These are phyloP conservation scores for Symbiodinium pilosum DNA, from an alignment of 73 alveolate species.

Conservation along the genomic window DNA sequence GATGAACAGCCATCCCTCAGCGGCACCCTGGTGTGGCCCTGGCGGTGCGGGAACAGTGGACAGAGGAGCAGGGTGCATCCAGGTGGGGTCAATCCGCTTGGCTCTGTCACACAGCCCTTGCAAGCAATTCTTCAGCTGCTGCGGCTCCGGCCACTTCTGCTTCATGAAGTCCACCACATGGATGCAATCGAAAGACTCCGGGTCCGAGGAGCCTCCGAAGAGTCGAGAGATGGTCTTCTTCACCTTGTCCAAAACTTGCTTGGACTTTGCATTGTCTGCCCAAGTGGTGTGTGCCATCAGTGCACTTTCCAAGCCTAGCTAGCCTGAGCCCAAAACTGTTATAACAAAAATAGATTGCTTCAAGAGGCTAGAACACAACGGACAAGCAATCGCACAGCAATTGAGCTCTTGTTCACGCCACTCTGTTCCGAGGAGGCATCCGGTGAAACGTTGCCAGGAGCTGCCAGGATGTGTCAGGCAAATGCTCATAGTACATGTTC, in stretches of 20 bases:
- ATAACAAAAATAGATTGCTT: no score
- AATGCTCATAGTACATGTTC: slow-evolving; percentile 2
- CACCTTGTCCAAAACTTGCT: background rate
- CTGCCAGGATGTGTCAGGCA: slow-evolving; percentile 12
- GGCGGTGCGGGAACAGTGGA: background rate
- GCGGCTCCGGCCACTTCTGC: background rate
- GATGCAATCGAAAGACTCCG: background rate
- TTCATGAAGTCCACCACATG: background rate
- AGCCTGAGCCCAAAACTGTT: no score
- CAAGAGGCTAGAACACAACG: no score
- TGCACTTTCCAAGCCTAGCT: no score
- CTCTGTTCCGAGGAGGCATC: no score
- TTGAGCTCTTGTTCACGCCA: no score
- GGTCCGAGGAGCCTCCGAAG: background rate
- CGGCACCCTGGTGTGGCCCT: background rate
- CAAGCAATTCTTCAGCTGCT: background rate
- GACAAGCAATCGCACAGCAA: no score
- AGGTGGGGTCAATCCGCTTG: background rate
- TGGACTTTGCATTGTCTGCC: background rate
- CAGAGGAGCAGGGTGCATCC: background rate
- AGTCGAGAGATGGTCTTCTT: background rate
- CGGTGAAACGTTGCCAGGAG: no score
- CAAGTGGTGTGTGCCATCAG: background rate
- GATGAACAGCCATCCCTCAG: background rate
- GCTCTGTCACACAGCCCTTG: background rate